Conservation (phyloP, 2,329 filamentous ascomycete species). For the Penicillium sp. region DNA sequence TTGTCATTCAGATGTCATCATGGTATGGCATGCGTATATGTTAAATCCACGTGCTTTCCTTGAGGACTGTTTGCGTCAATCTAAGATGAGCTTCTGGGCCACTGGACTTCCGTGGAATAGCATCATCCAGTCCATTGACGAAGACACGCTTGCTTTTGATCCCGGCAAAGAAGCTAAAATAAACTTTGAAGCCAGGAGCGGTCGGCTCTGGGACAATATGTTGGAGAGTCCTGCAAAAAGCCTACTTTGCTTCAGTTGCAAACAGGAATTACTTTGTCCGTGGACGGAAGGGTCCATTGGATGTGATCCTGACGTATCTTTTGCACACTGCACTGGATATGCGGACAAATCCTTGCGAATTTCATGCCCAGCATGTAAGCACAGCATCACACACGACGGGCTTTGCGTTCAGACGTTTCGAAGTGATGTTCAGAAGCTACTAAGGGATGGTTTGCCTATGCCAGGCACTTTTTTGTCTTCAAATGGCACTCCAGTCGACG, state of each 20-base stretch:
- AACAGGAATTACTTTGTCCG: slow-evolving; percentile 47
- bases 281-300: slow-evolving; percentile 60
- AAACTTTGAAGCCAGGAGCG: not conserved
- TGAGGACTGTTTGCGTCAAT: slow-evolving; percentile 70
- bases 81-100: slow-evolving; percentile 61
- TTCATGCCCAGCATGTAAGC: slow-evolving; percentile 58
- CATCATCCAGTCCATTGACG: slow-evolving; percentile 65
- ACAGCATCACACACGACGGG: slow-evolving; percentile 58
- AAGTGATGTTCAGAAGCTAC: slow-evolving; percentile 57
- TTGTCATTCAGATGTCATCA: slow-evolving; percentile 64
- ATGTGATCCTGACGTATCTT: slow-evolving; percentile 26
- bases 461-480: slow-evolving; percentile 69
- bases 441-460: slow-evolving; percentile 59
- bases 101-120: slow-evolving; percentile 69
- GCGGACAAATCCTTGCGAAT: slow-evolving; percentile 53
- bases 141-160: not conserved
- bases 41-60: slow-evolving; percentile 76
- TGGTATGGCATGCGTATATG: slow-evolving; percentile 81
- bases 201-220: not conserved
- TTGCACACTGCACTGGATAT: slow-evolving; percentile 34
- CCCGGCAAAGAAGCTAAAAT: not conserved
- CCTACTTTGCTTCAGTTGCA: slow-evolving; percentile 53
- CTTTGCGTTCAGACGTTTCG: slow-evolving; percentile 67
- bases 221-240: not conserved
- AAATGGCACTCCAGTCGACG: slow-evolving; percentile 54